phyloP scores from a whole-genome alignment of 768 basidiomycete genomes.

The Lentinula aciculospora region DNA sequence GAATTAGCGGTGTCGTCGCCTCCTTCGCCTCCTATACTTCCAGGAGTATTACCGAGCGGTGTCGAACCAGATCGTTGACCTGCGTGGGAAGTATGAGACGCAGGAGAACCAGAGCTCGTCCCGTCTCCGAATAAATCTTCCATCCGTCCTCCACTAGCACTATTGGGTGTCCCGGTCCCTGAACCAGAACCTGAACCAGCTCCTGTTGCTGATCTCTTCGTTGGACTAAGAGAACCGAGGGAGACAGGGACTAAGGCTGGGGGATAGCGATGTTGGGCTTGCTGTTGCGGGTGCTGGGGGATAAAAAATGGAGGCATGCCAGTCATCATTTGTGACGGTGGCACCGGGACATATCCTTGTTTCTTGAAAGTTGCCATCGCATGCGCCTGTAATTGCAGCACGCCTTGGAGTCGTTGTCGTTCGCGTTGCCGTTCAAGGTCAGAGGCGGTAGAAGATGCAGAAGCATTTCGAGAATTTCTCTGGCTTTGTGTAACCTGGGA shows the following conservation, averaged over 20 bases:
- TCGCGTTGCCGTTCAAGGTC: not conserved
- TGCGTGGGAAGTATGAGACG: not conserved
- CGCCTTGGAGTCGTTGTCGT: not conserved
- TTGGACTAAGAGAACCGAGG: not conserved
- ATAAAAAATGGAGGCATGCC: not conserved
- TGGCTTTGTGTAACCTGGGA: not conserved
- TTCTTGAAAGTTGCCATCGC: not conserved
- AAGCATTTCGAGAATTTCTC: constrained; percentile 5
- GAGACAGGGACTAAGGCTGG: not conserved
- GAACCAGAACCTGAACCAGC: not conserved
- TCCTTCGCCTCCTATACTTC: not conserved
- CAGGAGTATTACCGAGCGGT: not conserved
- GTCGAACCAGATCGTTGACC: not conserved
- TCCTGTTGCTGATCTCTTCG: not conserved
- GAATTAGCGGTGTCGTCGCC: constrained; percentile 16
- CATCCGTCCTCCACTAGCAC: not conserved
- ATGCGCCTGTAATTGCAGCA: not conserved
- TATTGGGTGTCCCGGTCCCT: not conserved
- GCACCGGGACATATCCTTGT: not conserved
- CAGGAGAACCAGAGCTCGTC: constrained; percentile 2
- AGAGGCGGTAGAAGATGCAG: not conserved
- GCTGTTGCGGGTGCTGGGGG: not conserved
- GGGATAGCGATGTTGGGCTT: not conserved
- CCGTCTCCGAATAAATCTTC: constrained; percentile 7
- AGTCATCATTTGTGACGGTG: not conserved